These are phyloP conservation scores for Silene uniflora DNA, from an alignment of 148 eudicot species.

Conservation along the genomic window DNA sequence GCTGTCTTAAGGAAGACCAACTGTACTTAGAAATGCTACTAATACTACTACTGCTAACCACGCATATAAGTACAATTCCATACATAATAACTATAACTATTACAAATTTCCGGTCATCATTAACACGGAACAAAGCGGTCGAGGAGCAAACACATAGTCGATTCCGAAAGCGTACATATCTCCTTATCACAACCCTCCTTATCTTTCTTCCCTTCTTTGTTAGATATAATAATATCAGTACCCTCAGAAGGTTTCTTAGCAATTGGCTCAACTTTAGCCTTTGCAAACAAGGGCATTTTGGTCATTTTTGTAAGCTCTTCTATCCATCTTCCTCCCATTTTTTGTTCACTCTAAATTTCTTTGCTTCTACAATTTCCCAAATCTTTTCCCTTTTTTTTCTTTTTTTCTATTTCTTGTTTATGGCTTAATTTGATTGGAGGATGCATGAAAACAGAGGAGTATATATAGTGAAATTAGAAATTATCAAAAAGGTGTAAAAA, in stretches of 20 bases:
- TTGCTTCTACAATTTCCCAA: neutral
- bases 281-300: conserved; percentile 1
- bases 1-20: too few relatives aligned
- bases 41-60: neutral
- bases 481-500: neutral
- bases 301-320: conserved; percentile 2
- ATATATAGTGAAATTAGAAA: neutral
- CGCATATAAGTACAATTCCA: neutral
- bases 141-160: conserved; percentile 12
- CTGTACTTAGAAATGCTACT: neutral
- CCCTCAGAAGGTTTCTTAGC: neutral
- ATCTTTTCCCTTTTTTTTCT: neutral
- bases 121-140: conserved; percentile 11
- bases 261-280: neutral
- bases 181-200: neutral
- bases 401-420: neutral
- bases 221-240: too few relatives aligned
- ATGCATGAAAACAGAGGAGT: neutral
- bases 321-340: neutral
- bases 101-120: neutral
- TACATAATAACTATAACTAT: too few relatives aligned
- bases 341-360: neutral
- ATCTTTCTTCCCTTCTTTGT: neutral
- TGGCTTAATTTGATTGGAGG: neutral
- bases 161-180: neutral